Base-by-base conservation (phyloP, 1,284 basidiomycete species). In the Phellopilus nigrolimitatus region DNA sequence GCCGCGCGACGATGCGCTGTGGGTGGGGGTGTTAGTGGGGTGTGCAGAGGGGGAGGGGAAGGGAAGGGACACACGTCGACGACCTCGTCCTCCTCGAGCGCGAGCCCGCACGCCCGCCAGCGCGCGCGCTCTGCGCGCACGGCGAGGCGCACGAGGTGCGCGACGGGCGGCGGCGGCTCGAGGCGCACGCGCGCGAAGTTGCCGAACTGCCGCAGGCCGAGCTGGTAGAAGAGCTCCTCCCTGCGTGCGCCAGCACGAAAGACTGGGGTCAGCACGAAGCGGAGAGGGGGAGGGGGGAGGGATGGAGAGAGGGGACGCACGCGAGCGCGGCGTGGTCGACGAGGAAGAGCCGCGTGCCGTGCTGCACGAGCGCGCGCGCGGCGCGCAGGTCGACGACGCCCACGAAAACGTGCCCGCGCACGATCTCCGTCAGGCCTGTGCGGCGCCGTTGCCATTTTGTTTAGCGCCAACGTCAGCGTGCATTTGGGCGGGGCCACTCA, bases 211-310 rank as follows among this genome's bases (percentile, higher is more conserved):
- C 91, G 76, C 40, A 99, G 68, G 1, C 84, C 90, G 1, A 99
- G 78, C 64, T 99, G 97, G 66, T 97, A 99, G 62, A 98, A 97
- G 38, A 97, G 77, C 60, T 97, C 94, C 61, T 97, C 92, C 0
- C 92, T 95, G 58, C 3, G 47, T 17, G n/a, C 27, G 54, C 21
- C 4, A 46, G 15, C 7, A 51, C 13, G 4, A 30, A 21, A 30
- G 19, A 3, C 15, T 17, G 19, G n/a, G n/a, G 34, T 13, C 8
- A 37, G 13, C 3, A n/a, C 25, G 12, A 40, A 10, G 48, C 31
- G 36, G 21, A 24, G n/a, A 33, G 57, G 3, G 48, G 34, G 36
- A 21, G 25, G n/a, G 31, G 57, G 3, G 38, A 15, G 17, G 28
- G 22, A 27, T 13, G n/a, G n/a, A n/a, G 31, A 33, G 6, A 28